A percentile compares a stretch with the other conserved stretches of the same genome.
phyloP scores from a whole-genome alignment of 164 flowering plant genomes.

The Sextonia rubra region DNA sequence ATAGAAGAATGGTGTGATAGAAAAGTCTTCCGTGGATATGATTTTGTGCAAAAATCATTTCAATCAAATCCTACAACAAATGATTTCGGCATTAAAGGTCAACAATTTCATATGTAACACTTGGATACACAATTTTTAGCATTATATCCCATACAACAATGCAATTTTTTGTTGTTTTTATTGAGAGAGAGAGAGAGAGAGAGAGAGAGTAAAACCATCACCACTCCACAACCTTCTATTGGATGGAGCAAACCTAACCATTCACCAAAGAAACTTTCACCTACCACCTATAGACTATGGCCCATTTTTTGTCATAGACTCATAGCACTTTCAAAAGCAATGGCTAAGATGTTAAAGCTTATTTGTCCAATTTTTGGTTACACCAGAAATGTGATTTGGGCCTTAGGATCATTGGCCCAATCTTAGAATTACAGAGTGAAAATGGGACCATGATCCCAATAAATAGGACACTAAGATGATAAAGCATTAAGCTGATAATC shows the following conservation, averaged over 20 bases:
- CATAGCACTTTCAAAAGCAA: neutral
- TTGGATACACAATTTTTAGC: too few relatives aligned
- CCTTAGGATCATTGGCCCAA: neutral
- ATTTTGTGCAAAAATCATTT: too few relatives aligned
- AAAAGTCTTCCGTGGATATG: too few relatives aligned
- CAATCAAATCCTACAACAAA: too few relatives aligned
- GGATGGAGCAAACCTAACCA: neutral
- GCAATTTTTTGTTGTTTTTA: neutral
- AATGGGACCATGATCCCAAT: too few relatives aligned
- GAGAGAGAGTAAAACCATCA: too few relatives aligned
- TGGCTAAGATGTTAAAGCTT: neutral
- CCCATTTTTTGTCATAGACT: neutral
- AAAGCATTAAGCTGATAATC: neutral
- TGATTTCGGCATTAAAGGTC: too few relatives aligned
- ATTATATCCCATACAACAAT: neutral
- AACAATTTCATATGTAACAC: too few relatives aligned
- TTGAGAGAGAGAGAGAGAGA: too few relatives aligned
- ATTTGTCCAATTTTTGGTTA: neutral
- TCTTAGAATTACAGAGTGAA: neutral
- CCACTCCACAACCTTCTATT: too few relatives aligned
- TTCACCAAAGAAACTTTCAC: neutral
- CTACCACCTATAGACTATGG: neutral
- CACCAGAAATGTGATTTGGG: neutral
- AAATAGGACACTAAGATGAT: neutral
- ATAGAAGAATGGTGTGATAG: too few relatives aligned